phyloP scores from a whole-genome alignment of 768 basidiomycete genomes.

The Russula compacta region DNA sequence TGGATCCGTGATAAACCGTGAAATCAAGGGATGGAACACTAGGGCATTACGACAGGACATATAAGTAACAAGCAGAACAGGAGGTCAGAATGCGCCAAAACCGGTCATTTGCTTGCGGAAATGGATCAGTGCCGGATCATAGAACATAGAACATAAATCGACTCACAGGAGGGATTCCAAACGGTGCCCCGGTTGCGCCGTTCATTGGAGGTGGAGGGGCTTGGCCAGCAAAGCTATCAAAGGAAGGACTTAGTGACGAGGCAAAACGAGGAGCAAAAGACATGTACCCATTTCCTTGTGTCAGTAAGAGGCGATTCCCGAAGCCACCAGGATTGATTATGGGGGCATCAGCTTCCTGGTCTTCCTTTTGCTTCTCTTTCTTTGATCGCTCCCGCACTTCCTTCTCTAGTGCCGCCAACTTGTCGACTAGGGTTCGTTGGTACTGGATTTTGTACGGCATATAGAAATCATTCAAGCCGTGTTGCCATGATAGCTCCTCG shows the following conservation, averaged over 20 bases:
- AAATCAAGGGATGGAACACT: background rate
- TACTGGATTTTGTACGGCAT: constrained; percentile 95
- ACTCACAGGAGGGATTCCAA: constrained; percentile 48
- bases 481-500: constrained; percentile 93
- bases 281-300: constrained; percentile 57
- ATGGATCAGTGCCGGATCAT: background rate
- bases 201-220: constrained; percentile 55
- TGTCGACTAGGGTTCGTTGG: constrained; percentile 69
- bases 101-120: constrained; percentile 21
- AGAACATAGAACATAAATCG: background rate
- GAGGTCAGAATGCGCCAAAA: constrained; percentile 17
- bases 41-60: constrained; percentile 2
- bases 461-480: constrained; percentile 92
- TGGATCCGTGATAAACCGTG: background rate
- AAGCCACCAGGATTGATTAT: constrained; percentile 81
- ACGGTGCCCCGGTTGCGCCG: constrained; percentile 40
- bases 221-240: constrained; percentile 48
- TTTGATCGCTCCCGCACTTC: constrained; percentile 81
- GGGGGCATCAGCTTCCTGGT: constrained; percentile 75
- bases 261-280: background rate
- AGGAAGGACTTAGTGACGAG: constrained; percentile 3
- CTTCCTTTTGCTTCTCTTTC: constrained; percentile 83
- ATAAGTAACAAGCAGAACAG: background rate
- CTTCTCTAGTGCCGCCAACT: constrained; percentile 73
- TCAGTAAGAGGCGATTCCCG: constrained; percentile 52